These are phyloP conservation scores for Tetracladium setigerum DNA, from an alignment of 495 filamentous ascomycete genomes.

Conservation along the genomic window DNA sequence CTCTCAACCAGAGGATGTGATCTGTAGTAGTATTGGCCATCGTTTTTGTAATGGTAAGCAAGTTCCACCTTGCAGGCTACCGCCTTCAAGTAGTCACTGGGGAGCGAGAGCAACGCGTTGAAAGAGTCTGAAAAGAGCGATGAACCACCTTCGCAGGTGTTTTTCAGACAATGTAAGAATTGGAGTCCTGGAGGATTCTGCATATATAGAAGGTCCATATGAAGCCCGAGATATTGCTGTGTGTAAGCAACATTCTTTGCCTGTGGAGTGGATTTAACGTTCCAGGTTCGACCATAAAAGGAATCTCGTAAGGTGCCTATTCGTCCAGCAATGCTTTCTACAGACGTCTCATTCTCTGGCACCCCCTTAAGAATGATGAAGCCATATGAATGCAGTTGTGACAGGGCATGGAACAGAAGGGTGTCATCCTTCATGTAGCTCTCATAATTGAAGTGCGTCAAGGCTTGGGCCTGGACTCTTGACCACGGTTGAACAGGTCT, in stretches of 20 bases:
- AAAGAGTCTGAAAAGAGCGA: constrained; percentile 75
- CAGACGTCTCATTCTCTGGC: constrained; percentile 49
- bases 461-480: not conserved
- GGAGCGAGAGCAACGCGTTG: constrained; percentile 46
- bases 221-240: constrained; percentile 64
- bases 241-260: constrained; percentile 94
- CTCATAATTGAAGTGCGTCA: constrained; percentile 49
- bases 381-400: constrained; percentile 48
- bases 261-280: constrained; percentile 66
- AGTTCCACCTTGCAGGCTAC: constrained; percentile 41
- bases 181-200: constrained; percentile 70
- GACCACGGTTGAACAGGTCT: too few species aligned
- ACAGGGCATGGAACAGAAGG: constrained; percentile 45
- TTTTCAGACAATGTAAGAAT: constrained; percentile 77
- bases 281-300: constrained; percentile 87
- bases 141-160: constrained; percentile 66
- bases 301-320: constrained; percentile 73
- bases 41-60: constrained; percentile 62
- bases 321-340: constrained; percentile 56
- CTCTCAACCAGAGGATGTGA: constrained; percentile 46
- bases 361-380: constrained; percentile 67
- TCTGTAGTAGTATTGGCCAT: constrained; percentile 52
- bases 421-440: constrained; percentile 56
- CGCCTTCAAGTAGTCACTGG: constrained; percentile 17
- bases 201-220: constrained; percentile 93